A percentile compares a stretch with the other conserved stretches of the same genome.
Conservation (phyloP, 495 filamentous ascomycete genomes). For the Glarea lozoyensis region DNA sequence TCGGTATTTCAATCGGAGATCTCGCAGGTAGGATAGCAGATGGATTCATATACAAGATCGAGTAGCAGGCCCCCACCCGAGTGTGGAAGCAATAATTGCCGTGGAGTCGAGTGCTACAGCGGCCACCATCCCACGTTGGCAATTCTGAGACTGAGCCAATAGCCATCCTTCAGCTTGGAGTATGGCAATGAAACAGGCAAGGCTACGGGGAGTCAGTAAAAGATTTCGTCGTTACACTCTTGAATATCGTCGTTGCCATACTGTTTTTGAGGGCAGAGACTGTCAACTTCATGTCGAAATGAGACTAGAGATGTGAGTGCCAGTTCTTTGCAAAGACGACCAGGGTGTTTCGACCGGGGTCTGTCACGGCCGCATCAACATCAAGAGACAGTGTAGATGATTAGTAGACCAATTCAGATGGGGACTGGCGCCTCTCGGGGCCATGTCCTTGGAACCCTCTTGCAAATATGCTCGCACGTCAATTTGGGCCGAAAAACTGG, state of each 20-base stretch:
- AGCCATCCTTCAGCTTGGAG: conserved; percentile 5
- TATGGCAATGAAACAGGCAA: conserved; percentile 18
- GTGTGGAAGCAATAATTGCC: conserved; percentile 12
- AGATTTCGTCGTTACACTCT: conserved; percentile 8
- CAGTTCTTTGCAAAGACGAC: conserved; percentile 16
- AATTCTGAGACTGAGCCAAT: conserved; percentile 16
- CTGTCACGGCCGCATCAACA: conserved; percentile 15
- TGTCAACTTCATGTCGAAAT: conserved; percentile 6
- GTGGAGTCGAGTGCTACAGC: conserved; percentile 11
- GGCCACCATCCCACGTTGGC: conserved; percentile 14
- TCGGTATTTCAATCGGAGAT: conserved; percentile 19
- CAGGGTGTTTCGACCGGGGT: conserved; percentile 16
- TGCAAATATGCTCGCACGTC: conserved; percentile 14
- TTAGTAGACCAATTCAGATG: conserved; percentile 11
- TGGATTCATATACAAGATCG: conserved; percentile 21
- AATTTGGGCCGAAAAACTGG: conserved; percentile 5
- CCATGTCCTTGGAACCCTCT: conserved; percentile 11
- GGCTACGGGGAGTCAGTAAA: conserved; percentile 10
- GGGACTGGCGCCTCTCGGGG: conserved; percentile 8
- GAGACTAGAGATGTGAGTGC: conserved; percentile 15
- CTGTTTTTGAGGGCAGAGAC: not conserved
- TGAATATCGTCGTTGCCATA: conserved; percentile 5
- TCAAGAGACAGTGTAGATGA: conserved; percentile 20
- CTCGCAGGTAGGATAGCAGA: conserved; percentile 8
- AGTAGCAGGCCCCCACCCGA: conserved; percentile 11